Conservation (phyloP, 805 yeast genomes). For the Yamadazyma laniorum region DNA sequence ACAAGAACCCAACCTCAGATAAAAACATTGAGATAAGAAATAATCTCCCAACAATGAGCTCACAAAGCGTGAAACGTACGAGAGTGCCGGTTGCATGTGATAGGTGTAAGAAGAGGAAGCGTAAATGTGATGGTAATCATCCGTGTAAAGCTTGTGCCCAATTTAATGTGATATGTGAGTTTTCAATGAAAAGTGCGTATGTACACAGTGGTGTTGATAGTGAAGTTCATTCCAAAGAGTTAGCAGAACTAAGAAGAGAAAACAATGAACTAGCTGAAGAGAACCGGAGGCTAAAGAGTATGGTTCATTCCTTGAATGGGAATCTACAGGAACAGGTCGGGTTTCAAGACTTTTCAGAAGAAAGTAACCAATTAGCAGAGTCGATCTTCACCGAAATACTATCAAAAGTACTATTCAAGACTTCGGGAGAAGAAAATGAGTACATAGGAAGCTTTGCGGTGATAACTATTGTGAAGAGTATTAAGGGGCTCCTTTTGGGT, state of each 20-base stretch:
- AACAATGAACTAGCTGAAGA: background rate
- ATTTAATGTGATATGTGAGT: background rate
- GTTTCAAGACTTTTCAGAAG: background rate
- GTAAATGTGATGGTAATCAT: constrained; percentile 13
- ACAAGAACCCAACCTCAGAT: background rate
- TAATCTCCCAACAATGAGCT: background rate
- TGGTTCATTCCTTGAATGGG: background rate
- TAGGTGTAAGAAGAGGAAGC: constrained; percentile 12
- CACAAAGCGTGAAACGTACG: background rate
- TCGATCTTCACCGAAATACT: constrained; percentile 10
- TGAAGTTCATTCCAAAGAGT: background rate
- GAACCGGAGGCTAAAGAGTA: background rate
- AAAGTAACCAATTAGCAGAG: constrained; percentile 5
- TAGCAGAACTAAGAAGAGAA: background rate
- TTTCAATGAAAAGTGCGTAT: background rate
- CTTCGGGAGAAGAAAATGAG: constrained; percentile 9
- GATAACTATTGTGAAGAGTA: constrained; percentile 13
- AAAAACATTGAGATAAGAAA: background rate
- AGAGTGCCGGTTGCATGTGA: constrained; percentile 10
- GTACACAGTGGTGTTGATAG: background rate
- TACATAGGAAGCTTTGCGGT: constrained; percentile 16
- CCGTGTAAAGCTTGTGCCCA: constrained; percentile 6
- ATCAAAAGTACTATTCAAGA: constrained; percentile 9
- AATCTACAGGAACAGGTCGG: background rate
- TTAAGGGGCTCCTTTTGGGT: constrained; percentile 6